Evolutionary conservation across 331 rosid species (phyloP).

Genomic region (Acacia concinna): DNA sequence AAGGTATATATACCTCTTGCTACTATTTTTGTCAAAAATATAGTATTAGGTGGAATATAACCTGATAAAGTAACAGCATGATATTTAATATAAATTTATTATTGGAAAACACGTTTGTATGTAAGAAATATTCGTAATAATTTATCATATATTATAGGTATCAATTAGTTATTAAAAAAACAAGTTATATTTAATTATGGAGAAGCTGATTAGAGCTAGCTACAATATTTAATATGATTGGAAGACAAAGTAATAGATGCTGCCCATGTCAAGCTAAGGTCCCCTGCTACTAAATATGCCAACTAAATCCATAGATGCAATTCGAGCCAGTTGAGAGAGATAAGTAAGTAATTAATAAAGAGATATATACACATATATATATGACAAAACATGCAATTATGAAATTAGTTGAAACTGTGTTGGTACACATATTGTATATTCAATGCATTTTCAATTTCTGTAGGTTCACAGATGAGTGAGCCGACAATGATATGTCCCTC

Average conservation of each 20-base stretch:
- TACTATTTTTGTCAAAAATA: not conserved
- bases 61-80: not conserved
- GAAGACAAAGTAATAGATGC: constrained; percentile 9
- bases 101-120: not conserved
- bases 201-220: not conserved
- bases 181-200: not conserved
- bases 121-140: not conserved
- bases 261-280: constrained; percentile 26
- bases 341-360: not conserved
- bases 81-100: not conserved
- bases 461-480: not conserved
- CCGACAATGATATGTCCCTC: constrained; percentile 25
- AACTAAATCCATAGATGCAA: constrained; percentile 44
- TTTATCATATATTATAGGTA: not conserved
- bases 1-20: not conserved
- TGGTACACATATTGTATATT: constrained; percentile 9
- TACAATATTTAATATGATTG: constrained; percentile 6
- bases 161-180: not conserved
- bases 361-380: not conserved
- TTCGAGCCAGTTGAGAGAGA: not conserved
- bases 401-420: constrained; percentile 38
- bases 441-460: constrained; percentile 9
- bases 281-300: constrained; percentile 34
- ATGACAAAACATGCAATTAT: constrained; percentile 40
- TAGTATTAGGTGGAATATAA: not conserved